Evolutionary conservation across 1,284 basidiomycete species (phyloP), one percentile per base, ranked within the genome.

Genomic region (Cystobasidium slooffiae): DNA sequence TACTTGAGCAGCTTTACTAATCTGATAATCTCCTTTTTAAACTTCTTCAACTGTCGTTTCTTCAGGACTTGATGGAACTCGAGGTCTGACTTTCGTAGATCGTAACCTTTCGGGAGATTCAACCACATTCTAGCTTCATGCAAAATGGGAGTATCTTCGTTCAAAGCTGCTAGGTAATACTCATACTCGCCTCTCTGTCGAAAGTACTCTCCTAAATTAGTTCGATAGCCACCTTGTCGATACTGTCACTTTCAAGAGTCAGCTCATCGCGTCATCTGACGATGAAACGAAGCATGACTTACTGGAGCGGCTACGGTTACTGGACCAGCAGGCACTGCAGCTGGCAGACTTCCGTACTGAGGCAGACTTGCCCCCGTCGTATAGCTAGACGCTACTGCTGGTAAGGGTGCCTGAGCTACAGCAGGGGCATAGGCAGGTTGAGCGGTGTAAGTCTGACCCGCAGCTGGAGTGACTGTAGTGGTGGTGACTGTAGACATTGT

Each of bases 191-290:
- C 56, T 43, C 37, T 59, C 43, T 22, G 37, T n/a, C 56, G 31
- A n/a, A 41, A 59, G 56, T 14, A 41, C 18, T 59, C 56, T 41
- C 56, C 56, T 41, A 59, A n/a, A n/a, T 41, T 39, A 12, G 56
- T 59, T 31, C 43, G 56, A n/a, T 59, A 59, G 14, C 56, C 56
- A n/a, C 43, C 56, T 12, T 41, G 37, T 39, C 43, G 56, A 59
- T 59, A 39, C 56, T 59, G 31, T 12, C 1, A 1, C 39, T 1
- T 18, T 18, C 10, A 10, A 6, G 8, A 20, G 16, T 14, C 31
- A n/a, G 56, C 18, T 59, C 56, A 41, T n/a, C 31, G 31, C 18
- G 18, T 0, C 31, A 24, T 18, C 20, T 41, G 20, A 8, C 39
- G n/a, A n/a, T 7, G n/a, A 1, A 2, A 41, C 10, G n/a, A 14